These are phyloP conservation scores for Warburgia ugandensis DNA, from an alignment of 164 flowering plant genomes.

Conservation along the genomic window DNA sequence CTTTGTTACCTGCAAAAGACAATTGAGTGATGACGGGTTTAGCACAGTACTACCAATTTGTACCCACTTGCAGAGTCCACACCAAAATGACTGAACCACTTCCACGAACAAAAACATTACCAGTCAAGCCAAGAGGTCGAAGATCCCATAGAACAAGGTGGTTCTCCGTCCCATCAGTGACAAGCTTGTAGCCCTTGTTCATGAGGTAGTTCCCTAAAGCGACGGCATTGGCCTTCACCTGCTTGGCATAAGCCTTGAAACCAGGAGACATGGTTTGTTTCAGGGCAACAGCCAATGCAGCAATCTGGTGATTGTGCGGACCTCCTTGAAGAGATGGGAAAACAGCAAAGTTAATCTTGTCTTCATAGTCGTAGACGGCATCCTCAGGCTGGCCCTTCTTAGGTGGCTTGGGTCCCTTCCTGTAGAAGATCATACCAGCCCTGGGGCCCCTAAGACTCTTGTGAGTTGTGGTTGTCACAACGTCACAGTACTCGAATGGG, in stretches of 20 bases:
- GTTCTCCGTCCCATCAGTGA: constrained; percentile 96
- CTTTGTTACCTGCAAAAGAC: constrained; percentile 67
- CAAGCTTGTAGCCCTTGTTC: constrained; percentile 88
- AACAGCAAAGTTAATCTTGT: constrained; percentile 93
- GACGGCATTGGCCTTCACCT: constrained; percentile 96
- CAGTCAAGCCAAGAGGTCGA: constrained; percentile 98
- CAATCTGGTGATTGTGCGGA: constrained; percentile 99
- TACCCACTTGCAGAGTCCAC: no score
- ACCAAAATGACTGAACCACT: no score
- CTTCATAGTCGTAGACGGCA: constrained; percentile 94
- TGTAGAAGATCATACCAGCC: constrained; percentile 99
- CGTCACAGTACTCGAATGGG: constrained; percentile 92
- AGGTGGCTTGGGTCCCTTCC: constrained; percentile 96
- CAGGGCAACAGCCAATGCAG: constrained; percentile 95
- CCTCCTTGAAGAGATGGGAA: constrained; percentile 99
- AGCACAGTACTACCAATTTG: no score
- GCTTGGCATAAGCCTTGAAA: constrained; percentile 97
- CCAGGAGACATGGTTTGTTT: constrained; percentile 80
- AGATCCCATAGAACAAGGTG: constrained; percentile 99
- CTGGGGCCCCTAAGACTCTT: constrained; percentile 98
- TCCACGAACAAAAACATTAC: constrained; percentile 23
- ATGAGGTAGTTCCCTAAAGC: constrained; percentile 89
- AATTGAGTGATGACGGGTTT: no score
- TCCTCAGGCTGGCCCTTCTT: constrained; percentile 98
- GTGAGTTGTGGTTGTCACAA: constrained; percentile 99